Conservation (phyloP, 2,329 filamentous ascomycete genomes). For the Dendryphion nanum region DNA sequence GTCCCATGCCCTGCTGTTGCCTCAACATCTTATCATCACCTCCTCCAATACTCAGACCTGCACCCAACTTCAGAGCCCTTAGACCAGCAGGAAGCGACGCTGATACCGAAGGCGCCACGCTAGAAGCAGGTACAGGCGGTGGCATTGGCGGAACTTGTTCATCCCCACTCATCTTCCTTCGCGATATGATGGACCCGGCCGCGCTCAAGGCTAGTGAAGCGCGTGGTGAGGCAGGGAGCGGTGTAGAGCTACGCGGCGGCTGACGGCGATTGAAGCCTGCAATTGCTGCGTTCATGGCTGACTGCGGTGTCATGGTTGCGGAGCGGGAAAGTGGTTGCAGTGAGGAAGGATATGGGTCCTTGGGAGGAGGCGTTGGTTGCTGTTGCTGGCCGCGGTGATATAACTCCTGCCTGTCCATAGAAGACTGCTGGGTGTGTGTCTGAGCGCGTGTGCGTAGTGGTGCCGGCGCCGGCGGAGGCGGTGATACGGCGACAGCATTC, state of each 20-base stretch:
- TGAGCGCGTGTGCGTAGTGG: constrained; percentile 6
- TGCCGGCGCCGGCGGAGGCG: constrained; percentile 8
- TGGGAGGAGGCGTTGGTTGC: background rate
- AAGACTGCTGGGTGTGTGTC: constrained; percentile 2
- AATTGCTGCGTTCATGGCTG: constrained; percentile 12
- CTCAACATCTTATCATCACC: no score
- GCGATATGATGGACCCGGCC: background rate
- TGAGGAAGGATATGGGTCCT: constrained; percentile 1
- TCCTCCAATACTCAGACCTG: no score
- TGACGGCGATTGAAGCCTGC: constrained; percentile 8
- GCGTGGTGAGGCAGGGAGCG: constrained; percentile 17
- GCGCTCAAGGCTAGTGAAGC: constrained; percentile 14
- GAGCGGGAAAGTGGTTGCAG: background rate
- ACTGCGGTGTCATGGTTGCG: background rate
- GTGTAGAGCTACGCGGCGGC: constrained; percentile 9
- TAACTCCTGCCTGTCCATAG: background rate
- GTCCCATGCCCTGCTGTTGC: no score
- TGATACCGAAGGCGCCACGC: background rate
- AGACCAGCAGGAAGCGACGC: background rate
- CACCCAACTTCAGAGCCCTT: background rate
- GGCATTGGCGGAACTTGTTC: background rate
- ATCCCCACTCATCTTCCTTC: constrained; percentile 10
- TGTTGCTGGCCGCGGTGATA: constrained; percentile 5
- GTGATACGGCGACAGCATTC: constrained; percentile 2
- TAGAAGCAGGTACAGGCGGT: background rate